Percentiles rank a stretch among this genome's conserved stretches.
These are phyloP conservation scores for Herpetospermum pedunculosum DNA, from an alignment of 306 rosid species.

Conservation along the genomic window DNA sequence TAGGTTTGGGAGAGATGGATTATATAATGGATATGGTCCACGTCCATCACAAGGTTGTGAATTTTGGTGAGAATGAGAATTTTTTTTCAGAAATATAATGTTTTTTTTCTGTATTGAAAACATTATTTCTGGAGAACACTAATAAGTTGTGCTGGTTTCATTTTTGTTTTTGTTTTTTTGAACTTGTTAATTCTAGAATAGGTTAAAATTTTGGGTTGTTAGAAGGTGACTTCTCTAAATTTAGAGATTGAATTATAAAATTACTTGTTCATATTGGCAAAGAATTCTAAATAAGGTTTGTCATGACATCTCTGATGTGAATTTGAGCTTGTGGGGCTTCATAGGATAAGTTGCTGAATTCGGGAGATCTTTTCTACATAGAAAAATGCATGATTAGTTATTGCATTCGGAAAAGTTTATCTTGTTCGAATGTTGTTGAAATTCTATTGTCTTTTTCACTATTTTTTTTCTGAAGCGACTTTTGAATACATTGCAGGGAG, in stretches of 20 bases:
- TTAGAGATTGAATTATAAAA: neutral
- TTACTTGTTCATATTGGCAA: neutral
- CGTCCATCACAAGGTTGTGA: neutral
- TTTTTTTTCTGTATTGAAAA: neutral
- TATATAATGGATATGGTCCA: neutral
- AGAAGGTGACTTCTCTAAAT: neutral
- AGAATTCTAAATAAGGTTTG: neutral
- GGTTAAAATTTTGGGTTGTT: neutral
- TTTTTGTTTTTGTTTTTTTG: neutral
- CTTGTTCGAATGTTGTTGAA: neutral
- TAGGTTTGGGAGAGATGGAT: neutral
- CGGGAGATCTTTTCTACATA: neutral
- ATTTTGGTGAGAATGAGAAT: neutral
- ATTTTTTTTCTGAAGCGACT: conserved; percentile 13
- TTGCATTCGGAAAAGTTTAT: neutral
- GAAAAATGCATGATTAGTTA: neutral
- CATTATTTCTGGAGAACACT: neutral
- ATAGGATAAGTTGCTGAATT: neutral
- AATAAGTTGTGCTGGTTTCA: neutral
- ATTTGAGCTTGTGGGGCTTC: neutral
- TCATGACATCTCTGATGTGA: neutral
- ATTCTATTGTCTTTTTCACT: neutral
- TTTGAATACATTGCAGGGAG: conserved; percentile 50
- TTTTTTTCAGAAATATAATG: neutral
- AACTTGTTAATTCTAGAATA: neutral